Base-by-base conservation (phyloP, 2,329 filamentous ascomycete genomes). In the Penicillium sp. region DNA sequence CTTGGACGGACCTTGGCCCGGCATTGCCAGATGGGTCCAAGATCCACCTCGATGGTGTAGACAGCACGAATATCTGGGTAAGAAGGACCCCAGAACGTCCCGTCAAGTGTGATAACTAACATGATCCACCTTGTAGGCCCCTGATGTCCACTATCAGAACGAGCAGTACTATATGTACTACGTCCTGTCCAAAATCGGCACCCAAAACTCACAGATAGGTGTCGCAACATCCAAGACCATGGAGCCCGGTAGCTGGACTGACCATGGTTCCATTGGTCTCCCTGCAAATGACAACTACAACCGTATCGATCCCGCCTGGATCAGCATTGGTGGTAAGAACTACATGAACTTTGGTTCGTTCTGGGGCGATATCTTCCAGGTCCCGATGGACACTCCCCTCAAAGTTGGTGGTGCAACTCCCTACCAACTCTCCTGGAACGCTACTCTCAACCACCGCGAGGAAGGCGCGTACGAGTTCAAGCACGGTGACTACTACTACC, bases 261-360 rank as follows among this genome's bases (percentile, higher is more conserved):
- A 76, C 58, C 70, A 72, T 32, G 73, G 73, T 39, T 56, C 47
- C 10, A 60, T 72, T 22, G 71, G 71, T 5, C 56, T 75, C 44
- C 72, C 39, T 78, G 80, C 45, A 61, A 71, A 29, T 50, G 66
- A 5, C 65, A 48, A 68, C 10, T 86, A 83, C 73, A 86, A 86
- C 63, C 80, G 82, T 50, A 86, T 90, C 64, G 88, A 86, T 65
- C 73, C 78, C 10, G 83, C 82, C 62, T 73, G 85, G 37, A 70
- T 85, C 59, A 65, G 72, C 29, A 76, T 74, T 11, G 73, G 71
- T 51, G 66, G 60, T 39, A 66, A 61, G 10, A 79, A 79, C 61
- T 78, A 79, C 56, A 72, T 86, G 61, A 83, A 79, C 58, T 90
- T 88, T 58, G 88, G 87, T 46, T 87, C 83, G n/a, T 90, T 88